Conservation (phyloP, 495 filamentous ascomycete species). For the Talaromyces trachyspermus region DNA sequence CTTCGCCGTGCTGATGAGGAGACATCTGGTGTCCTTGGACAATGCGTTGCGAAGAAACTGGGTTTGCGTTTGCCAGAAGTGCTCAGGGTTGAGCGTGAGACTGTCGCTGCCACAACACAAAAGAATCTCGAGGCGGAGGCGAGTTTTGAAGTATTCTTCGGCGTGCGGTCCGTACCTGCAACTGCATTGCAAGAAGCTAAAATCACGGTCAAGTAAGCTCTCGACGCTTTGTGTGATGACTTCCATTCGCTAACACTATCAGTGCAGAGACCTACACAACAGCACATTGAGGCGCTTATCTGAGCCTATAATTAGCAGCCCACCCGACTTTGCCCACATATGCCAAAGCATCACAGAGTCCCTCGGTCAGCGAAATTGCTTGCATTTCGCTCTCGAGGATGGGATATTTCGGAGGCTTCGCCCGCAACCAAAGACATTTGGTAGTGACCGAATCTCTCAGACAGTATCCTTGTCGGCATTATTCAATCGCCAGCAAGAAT, state of each 20-base stretch:
- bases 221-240: conserved; percentile 11
- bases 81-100: conserved; percentile 24
- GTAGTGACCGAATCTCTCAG: conserved; percentile 14
- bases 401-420: conserved; percentile 20
- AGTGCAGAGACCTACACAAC: conserved; percentile 14
- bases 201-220: conserved; percentile 23
- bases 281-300: conserved; percentile 11
- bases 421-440: conserved; percentile 24
- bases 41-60: conserved; percentile 21
- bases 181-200: conserved; percentile 22
- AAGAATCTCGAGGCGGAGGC: conserved; percentile 11
- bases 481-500: conserved; percentile 21
- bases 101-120: conserved; percentile 17
- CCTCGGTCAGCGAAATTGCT: conserved; percentile 21
- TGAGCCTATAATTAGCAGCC: conserved; percentile 10
- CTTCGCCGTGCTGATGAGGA: conserved; percentile 21
- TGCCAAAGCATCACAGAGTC: conserved; percentile 21
- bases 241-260: conserved; percentile 11
- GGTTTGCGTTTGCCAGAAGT: conserved; percentile 25
- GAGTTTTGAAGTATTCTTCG: conserved; percentile 21
- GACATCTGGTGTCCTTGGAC: conserved; percentile 21
- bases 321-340: conserved; percentile 17
- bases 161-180: conserved; percentile 18
- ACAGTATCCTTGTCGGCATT: conserved; percentile 22
- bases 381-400: conserved; percentile 19